A percentile compares a stretch with the other conserved stretches of the same genome.
Evolutionary conservation across 208 protist species (phyloP).

Genomic region (Trypanosoma cruzi): DNA sequence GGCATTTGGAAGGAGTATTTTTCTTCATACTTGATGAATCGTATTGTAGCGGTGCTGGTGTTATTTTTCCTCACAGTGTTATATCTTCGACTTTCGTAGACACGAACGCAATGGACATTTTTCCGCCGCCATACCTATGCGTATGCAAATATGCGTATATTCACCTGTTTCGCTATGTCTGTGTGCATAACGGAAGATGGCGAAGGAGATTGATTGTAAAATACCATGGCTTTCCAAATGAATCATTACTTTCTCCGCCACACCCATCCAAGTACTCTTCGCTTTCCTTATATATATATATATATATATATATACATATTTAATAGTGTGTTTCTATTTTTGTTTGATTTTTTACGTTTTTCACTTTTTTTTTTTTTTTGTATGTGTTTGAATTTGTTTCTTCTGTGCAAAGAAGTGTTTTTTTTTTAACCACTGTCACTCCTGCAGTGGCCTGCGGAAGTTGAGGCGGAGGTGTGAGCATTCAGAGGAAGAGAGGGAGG

Average conservation of each 20-base stretch:
- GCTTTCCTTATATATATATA: neutral
- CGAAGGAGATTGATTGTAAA: neutral
- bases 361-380: slow-evolving; percentile 5
- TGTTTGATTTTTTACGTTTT: neutral
- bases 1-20: neutral
- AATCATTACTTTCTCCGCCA: too few relatives aligned
- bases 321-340: slow-evolving; percentile 10
- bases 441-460: neutral
- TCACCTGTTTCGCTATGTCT: neutral
- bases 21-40: slow-evolving; percentile 4
- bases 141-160: slow-evolving; percentile 20
- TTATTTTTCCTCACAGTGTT: slow-evolving; percentile 7
- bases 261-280: neutral
- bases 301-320: too few relatives aligned
- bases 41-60: neutral
- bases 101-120: neutral
- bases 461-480: neutral
- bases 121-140: neutral
- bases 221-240: neutral
- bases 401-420: neutral
- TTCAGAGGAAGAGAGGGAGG: neutral
- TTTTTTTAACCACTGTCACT: neutral
- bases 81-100: slow-evolving; percentile 11
- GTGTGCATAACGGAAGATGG: neutral
- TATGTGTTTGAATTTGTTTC: neutral